Base-by-base conservation (phyloP, 2,329 filamentous ascomycete species). In the Colletotrichum brevisporum region DNA sequence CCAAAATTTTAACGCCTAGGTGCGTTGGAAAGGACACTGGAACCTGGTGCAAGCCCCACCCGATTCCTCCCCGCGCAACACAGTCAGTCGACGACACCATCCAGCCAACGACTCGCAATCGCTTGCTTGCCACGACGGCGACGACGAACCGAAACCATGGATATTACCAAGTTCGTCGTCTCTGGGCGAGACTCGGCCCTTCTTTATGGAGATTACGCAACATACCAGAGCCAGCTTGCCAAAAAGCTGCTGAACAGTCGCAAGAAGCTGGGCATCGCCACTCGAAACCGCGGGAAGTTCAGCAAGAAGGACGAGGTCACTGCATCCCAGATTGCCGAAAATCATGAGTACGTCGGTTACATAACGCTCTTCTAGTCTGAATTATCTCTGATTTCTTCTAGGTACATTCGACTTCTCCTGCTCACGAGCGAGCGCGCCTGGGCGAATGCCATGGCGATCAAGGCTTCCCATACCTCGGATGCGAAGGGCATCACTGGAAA, bases 391-490 rank as follows among this genome's bases (percentile, higher is more conserved):
- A 55, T 67, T 73, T 50, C 68, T 16, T 53, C 43, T 74, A 97
- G 94, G 80, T 93, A 91, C 81, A 88, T 91, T 56, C 87, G 92
- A 73, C 85, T 98, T n/a, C 85, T 95, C 39, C 86, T 99, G 65
- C 89, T 98, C 76, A 93, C 90, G 47, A 91, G 95, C 70, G 96
- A 99, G 83, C 89, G 96, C 72, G 94, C 95, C 59, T 98, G 94
- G 94, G 95, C 96, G 45, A 92, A 97, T 80, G 95, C 95, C 67
- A 97, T 98, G 94, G 90, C 92, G 78, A 94, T 98, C 87, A 98
- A 97, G 81, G 89, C 94, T 4, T 85, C 89, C 21, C 94, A 97
- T 78, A 89, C 93, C 47, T 88, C 92, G 74, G 94, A 96, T 74
- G 90, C 91, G 70, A 93, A 94, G 79, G 91, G 91, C 56, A 92